Conservation (phyloP, 345 rosid genomes). For the Adansonia digitata region DNA sequence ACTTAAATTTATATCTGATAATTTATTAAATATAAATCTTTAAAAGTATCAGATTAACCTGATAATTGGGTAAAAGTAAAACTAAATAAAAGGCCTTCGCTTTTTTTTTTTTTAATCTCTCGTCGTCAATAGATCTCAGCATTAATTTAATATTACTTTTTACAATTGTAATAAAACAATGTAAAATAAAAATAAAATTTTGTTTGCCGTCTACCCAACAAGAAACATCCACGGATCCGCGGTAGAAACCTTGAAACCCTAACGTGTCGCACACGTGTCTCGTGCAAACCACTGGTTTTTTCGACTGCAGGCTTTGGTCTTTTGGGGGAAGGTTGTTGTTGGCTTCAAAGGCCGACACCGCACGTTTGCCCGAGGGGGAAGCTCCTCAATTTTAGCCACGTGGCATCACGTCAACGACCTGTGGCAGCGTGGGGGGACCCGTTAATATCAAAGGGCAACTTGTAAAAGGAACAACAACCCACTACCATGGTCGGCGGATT, state of each 20-base stretch:
- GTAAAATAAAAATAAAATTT: not conserved
- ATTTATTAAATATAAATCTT: too few relatives aligned
- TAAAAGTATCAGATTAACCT: too few relatives aligned
- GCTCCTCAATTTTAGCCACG: not conserved
- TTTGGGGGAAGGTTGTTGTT: not conserved
- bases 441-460: not conserved
- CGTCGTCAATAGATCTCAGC: not conserved
- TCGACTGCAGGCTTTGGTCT: not conserved
- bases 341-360: slow-evolving; percentile 11
- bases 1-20: too few relatives aligned
- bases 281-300: not conserved
- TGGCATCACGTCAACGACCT: not conserved
- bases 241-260: not conserved
- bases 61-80: too few relatives aligned
- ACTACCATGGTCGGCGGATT: not conserved
- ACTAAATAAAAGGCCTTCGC: too few relatives aligned
- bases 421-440: not conserved
- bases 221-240: slow-evolving; percentile 17
- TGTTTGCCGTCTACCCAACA: slow-evolving; percentile 25
- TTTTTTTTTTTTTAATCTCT: too few relatives aligned
- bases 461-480: not conserved
- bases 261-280: not conserved
- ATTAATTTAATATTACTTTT: not conserved
- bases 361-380: slow-evolving; percentile 14
- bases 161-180: not conserved